Conservation (phyloP, 345 rosid species). For the Ailanthus altissimus region DNA sequence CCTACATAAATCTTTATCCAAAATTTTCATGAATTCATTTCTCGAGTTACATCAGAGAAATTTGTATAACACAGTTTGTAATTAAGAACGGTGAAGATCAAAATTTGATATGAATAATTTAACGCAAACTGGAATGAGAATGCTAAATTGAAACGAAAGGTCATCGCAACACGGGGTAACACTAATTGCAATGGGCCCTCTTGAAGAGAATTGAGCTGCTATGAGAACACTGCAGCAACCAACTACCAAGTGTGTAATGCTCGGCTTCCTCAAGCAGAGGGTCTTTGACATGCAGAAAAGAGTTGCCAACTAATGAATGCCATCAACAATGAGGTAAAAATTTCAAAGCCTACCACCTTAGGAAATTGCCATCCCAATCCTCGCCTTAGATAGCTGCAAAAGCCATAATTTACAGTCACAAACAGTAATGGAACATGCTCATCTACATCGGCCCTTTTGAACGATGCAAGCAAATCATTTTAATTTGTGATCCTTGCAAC, state of each 20-base stretch:
- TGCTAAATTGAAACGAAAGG: background rate
- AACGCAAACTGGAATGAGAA: background rate
- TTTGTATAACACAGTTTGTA: background rate
- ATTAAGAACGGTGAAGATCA: background rate
- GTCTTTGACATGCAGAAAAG: conserved; percentile 82
- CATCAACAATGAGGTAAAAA: conserved; percentile 76
- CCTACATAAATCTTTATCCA: background rate
- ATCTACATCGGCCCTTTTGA: background rate
- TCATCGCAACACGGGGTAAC: background rate
- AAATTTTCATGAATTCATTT: background rate
- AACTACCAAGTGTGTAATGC: background rate
- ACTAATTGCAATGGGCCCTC: background rate
- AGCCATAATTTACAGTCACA: conserved; percentile 15
- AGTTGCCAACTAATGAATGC: conserved; percentile 94
- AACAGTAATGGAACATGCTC: background rate
- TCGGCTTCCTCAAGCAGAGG: conserved; percentile 53
- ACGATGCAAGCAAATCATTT: background rate
- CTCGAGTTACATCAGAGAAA: background rate
- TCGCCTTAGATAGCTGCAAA: conserved; percentile 75
- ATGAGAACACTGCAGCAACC: background rate
- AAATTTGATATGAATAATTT: background rate
- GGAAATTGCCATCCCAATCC: conserved; percentile 94
- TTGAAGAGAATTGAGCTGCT: background rate
- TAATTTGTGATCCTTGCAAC: background rate
- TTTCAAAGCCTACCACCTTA: conserved; percentile 83